Percentiles rank a stretch among this genome's conserved stretches.
phyloP scores from a whole-genome alignment of 2,329 filamentous ascomycete genomes.

The Ophiocordyceps camponoti-rufipedis region DNA sequence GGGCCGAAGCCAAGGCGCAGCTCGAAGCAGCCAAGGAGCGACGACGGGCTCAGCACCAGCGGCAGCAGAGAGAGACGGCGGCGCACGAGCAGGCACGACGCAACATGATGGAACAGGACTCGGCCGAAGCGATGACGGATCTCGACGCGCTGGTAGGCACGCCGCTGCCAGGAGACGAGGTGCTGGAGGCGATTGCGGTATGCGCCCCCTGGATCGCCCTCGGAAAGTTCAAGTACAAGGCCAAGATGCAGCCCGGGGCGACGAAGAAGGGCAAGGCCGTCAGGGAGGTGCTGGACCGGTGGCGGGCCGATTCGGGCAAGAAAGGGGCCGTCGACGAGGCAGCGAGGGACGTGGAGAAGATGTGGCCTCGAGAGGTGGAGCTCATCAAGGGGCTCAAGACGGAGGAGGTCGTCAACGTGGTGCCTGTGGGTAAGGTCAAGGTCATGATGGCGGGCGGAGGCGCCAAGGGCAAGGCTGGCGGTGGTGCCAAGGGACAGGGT shows the following conservation, averaged over 20 bases:
- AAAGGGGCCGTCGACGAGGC: slow-evolving; percentile 44
- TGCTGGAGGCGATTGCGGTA: slow-evolving; percentile 46
- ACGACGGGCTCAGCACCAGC: slow-evolving; percentile 61
- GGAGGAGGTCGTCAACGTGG: slow-evolving; percentile 61
- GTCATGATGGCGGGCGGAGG: slow-evolving; percentile 50
- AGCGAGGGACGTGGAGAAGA: slow-evolving; percentile 46
- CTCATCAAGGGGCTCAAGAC: slow-evolving; percentile 65
- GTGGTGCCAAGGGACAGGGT: slow-evolving; percentile 13
- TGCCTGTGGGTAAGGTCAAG: slow-evolving; percentile 65
- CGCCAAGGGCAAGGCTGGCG: slow-evolving; percentile 20
- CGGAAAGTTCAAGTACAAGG: slow-evolving; percentile 72
- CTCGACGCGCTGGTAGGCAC: slow-evolving; percentile 55
- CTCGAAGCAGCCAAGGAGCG: slow-evolving; percentile 54
- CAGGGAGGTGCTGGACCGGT: slow-evolving; percentile 71
- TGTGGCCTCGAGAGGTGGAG: slow-evolving; percentile 78
- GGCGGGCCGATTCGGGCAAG: slow-evolving; percentile 46
- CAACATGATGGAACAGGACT: slow-evolving; percentile 38
- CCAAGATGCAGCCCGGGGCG: slow-evolving; percentile 77
- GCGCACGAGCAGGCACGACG: slow-evolving; percentile 56
- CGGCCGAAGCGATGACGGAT: slow-evolving; percentile 33
- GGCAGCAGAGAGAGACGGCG: slow-evolving; percentile 55
- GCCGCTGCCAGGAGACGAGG: slow-evolving; percentile 66
- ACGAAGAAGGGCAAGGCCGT: slow-evolving; percentile 91
- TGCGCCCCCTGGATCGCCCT: slow-evolving; percentile 49
- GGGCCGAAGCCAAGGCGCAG: slow-evolving; percentile 50